phyloP scores from a whole-genome alignment of 164 flowering plant species.

The Santalum album region DNA sequence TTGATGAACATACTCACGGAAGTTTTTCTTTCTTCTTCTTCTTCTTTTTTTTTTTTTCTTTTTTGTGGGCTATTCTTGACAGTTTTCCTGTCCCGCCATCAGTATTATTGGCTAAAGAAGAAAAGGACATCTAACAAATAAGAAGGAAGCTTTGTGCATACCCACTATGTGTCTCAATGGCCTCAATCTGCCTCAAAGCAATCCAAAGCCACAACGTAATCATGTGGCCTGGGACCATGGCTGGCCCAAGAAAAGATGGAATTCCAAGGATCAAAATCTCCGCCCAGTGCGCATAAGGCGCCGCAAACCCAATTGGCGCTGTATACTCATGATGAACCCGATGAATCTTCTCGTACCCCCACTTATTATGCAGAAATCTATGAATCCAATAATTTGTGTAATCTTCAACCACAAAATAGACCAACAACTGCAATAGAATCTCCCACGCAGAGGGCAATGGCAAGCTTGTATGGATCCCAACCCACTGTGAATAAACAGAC shows the following conservation, averaged over 20 bases:
- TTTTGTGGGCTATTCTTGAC: too few species aligned
- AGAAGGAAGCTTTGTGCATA: slow-evolving; percentile 22
- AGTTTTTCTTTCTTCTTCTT: too few species aligned
- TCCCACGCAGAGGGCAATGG: slow-evolving; percentile 81
- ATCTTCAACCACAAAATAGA: slow-evolving; percentile 73
- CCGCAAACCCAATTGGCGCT: slow-evolving; percentile 78
- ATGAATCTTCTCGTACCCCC: slow-evolving; percentile 90
- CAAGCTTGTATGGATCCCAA: slow-evolving; percentile 69
- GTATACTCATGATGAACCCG: slow-evolving; percentile 82
- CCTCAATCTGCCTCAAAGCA: slow-evolving; percentile 74
- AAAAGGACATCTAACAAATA: slow-evolving; percentile 5
- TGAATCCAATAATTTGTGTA: slow-evolving; percentile 84
- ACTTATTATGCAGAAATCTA: slow-evolving; percentile 57
- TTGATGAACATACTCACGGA: too few species aligned
- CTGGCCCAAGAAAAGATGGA: slow-evolving; percentile 83
- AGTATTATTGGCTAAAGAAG: too few species aligned
- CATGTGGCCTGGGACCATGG: slow-evolving; percentile 81
- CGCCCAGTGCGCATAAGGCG: slow-evolving; percentile 89
- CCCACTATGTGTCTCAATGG: slow-evolving; percentile 95
- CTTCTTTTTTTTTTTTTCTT: too few species aligned
- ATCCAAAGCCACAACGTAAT: slow-evolving; percentile 90
- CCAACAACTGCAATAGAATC: slow-evolving; percentile 51
- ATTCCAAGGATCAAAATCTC: slow-evolving; percentile 79
- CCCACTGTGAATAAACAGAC: slow-evolving; percentile 29
- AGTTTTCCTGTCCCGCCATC: too few species aligned